These are phyloP conservation scores for Apiospora phragmitis DNA, from an alignment of 2,329 filamentous ascomycete species.

Conservation along the genomic window DNA sequence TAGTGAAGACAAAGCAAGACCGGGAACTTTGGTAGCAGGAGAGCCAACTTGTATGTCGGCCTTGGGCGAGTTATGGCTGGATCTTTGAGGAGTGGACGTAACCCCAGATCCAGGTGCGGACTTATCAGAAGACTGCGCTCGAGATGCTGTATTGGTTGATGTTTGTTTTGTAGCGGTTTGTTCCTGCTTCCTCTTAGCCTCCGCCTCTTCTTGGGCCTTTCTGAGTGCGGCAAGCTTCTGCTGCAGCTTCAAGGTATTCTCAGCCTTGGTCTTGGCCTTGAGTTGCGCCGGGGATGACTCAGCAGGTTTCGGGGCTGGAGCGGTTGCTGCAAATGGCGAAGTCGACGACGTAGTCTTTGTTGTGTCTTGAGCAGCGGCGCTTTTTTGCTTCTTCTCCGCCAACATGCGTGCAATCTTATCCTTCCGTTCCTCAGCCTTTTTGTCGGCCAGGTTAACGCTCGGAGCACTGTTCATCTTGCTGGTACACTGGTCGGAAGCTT, in stretches of 20 bases:
- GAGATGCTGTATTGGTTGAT: conserved; percentile 7
- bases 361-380: conserved; percentile 13
- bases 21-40: conserved; percentile 25
- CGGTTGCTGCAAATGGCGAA: conserved; percentile 13
- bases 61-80: neutral
- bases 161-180: conserved; percentile 14
- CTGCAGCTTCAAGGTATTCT: conserved; percentile 73
- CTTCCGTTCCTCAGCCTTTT: conserved; percentile 35
- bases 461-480: conserved; percentile 9
- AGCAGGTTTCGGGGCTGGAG: conserved; percentile 12
- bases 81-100: neutral
- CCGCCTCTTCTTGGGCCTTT: conserved; percentile 40
- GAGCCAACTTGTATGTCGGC: conserved; percentile 17
- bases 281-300: conserved; percentile 16
- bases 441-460: conserved; percentile 22
- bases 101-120: neutral
- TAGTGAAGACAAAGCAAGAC: conserved; percentile 22
- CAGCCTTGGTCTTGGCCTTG: conserved; percentile 52
- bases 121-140: neutral
- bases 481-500: neutral
- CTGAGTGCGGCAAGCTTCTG: conserved; percentile 77
- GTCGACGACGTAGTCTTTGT: conserved; percentile 21
- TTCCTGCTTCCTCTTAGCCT: conserved; percentile 26
- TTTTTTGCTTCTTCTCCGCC: conserved; percentile 34
- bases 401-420: conserved; percentile 36